A percentile compares a stretch with the other conserved stretches of the same genome.
Conservation (phyloP, 1,284 basidiomycete species). For the Wallemia ichthyophaga region DNA sequence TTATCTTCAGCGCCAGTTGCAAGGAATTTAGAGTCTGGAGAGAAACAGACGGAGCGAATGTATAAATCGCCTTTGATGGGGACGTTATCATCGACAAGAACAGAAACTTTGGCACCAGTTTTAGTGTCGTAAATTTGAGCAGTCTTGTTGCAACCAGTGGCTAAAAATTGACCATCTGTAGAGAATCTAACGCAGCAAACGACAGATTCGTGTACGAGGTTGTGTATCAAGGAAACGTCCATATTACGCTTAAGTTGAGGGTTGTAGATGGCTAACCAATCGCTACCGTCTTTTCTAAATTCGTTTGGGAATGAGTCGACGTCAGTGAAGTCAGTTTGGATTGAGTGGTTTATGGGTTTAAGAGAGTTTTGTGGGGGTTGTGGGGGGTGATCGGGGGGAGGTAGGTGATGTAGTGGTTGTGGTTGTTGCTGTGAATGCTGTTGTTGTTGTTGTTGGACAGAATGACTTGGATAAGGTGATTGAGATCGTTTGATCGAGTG, state of each 20-base stretch:
- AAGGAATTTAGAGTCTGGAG: constrained; percentile 44
- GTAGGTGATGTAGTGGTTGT: constrained; percentile 10
- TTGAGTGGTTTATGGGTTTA: constrained; percentile 3
- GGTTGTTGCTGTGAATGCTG: constrained; percentile 13
- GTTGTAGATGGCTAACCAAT: constrained; percentile 91
- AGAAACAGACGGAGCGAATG: constrained; percentile 56
- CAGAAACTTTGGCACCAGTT: constrained; percentile 46
- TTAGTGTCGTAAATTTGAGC: constrained; percentile 73
- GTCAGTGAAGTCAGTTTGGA: constrained; percentile 9
- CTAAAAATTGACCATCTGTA: constrained; percentile 55
- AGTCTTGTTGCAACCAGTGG: constrained; percentile 66
- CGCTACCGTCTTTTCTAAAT: constrained; percentile 45
- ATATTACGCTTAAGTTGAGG: constrained; percentile 46
- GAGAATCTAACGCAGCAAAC: constrained; percentile 80
- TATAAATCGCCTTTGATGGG: constrained; percentile 40
- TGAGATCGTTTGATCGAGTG: constrained; percentile 3
- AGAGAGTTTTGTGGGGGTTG: constrained; percentile 1
- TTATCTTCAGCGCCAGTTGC: constrained; percentile 62
- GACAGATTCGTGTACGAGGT: constrained; percentile 70
- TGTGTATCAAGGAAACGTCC: constrained; percentile 71
- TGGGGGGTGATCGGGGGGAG: constrained; percentile 1
- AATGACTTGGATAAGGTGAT: constrained; percentile 16
- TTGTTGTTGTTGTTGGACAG: constrained; percentile 18
- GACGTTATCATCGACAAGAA: constrained; percentile 34
- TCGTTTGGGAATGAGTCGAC: constrained; percentile 22